A percentile compares a stretch with the other conserved stretches of the same genome.
These are phyloP conservation scores for Populus hybrid DNA, from an alignment of 441 rosid genomes.

Conservation along the genomic window DNA sequence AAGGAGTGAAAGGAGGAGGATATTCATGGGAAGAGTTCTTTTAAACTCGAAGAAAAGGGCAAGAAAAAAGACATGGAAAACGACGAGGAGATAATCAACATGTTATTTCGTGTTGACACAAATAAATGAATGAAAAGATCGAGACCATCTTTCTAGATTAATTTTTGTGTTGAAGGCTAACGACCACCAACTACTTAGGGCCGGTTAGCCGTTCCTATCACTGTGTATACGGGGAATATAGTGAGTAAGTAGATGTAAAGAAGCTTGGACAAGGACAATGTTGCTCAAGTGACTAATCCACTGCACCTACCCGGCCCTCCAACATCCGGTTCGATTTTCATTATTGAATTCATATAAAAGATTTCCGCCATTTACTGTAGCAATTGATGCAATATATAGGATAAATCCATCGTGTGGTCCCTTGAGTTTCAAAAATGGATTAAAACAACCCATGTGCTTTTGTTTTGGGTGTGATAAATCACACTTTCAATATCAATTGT, in stretches of 20 bases:
- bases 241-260: slow-evolving; percentile 1
- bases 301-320: neutral
- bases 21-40: neutral
- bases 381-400: no score
- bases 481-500: no score
- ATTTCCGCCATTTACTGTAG: neutral
- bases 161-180: neutral
- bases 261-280: neutral
- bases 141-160: no score
- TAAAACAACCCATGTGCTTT: no score
- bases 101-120: no score
- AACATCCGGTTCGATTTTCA: neutral
- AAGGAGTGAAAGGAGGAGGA: neutral
- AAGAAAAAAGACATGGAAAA: neutral
- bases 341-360: neutral
- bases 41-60: neutral
- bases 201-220: neutral
- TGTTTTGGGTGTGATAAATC: no score
- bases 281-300: neutral
- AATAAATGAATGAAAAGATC: neutral
- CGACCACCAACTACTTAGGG: neutral
- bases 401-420: no score
- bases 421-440: no score
- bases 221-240: neutral
- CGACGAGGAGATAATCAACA: neutral